Evolutionary conservation across 164 flowering plant genomes (phyloP), one percentile per base, ranked within the genome.

Genomic region (Kingdonia uniflora): DNA sequence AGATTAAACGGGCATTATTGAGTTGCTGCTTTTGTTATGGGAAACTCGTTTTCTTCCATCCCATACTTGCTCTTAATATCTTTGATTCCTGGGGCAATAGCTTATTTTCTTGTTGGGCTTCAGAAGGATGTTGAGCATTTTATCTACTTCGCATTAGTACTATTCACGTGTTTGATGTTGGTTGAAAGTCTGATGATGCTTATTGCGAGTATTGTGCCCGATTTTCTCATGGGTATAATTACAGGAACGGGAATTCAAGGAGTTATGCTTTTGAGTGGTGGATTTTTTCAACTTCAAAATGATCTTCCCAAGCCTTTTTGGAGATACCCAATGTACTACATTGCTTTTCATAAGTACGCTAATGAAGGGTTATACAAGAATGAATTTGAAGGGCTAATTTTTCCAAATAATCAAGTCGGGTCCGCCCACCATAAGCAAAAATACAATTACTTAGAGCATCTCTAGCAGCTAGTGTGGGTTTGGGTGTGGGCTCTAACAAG

Each of bases 121-220:
- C 78, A 68, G 12, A 49, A 24, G 19, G 71, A 73, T n/a, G n/a
- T 33, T 17, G 60, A 49, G 5, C 72, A 71, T 49, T 80, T 71
- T 49, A 11, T 52, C 8, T 80, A 61, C 74, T 80, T 75, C 42
- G 64, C 51, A 1, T 45, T 73, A 10, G 26, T 63, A 1, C 66
- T 78, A 0, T 70, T 78, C 42, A 54, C 39, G 0, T 64, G 76
- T 54, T 65, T 65, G 69, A 57, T 65, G 63, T 19, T 82, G 56
- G 82, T 76, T 0, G 85, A 82, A 64, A 74, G 89, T 76, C 53
- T 78, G 15, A 80, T 78, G 85, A 78, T 80, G 83, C 52, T 67
- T 3, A 76, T 82, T 0, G 85, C 85, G 7, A 70, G 76, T 37
- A 15, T 82, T 11, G 82, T 82, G 17, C 89, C 89, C 0, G 56